phyloP scores from a whole-genome alignment of 2,329 filamentous ascomycete species.

The Periglandula ipomoeae region DNA sequence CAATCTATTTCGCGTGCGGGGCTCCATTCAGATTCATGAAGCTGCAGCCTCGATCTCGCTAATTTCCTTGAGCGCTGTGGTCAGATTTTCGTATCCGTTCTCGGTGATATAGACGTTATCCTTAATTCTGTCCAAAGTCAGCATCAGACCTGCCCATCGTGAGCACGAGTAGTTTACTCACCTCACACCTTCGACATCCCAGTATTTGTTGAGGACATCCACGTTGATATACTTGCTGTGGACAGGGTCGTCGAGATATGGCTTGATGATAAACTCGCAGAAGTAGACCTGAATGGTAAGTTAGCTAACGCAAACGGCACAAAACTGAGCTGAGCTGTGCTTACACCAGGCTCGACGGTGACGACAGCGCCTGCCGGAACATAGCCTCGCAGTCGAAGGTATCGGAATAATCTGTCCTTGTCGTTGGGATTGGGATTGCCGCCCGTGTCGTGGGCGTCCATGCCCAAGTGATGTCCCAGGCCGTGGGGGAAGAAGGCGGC shows the following conservation, averaged over 20 bases:
- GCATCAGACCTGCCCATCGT: neutral
- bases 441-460: slow-evolving; percentile 86
- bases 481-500: slow-evolving; percentile 90
- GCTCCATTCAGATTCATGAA: neutral
- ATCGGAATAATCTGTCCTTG: slow-evolving; percentile 74
- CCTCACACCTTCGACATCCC: slow-evolving; percentile 70
- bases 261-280: slow-evolving; percentile 78
- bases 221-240: slow-evolving; percentile 70
- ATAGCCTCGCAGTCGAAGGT: slow-evolving; percentile 68
- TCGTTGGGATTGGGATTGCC: slow-evolving; percentile 73
- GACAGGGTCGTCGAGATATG: slow-evolving; percentile 63
- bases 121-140: slow-evolving; percentile 39
- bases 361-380: slow-evolving; percentile 75
- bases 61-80: slow-evolving; percentile 60
- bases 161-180: slow-evolving; percentile 23
- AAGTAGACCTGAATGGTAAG: slow-evolving; percentile 64
- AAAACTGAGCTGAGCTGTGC: slow-evolving; percentile 19
- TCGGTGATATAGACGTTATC: slow-evolving; percentile 67
- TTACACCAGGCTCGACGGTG: slow-evolving; percentile 86
- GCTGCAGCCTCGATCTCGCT: slow-evolving; percentile 43
- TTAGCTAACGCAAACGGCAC: slow-evolving; percentile 3
- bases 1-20: neutral
- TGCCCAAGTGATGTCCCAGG: slow-evolving; percentile 80
- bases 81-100: slow-evolving; percentile 62
- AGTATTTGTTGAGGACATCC: slow-evolving; percentile 66